Percentiles rank a stretch among this genome's conserved stretches.
These are phyloP conservation scores for Musa itinerans DNA, from an alignment of 176 grass and related monocot genomes.

Conservation along the genomic window DNA sequence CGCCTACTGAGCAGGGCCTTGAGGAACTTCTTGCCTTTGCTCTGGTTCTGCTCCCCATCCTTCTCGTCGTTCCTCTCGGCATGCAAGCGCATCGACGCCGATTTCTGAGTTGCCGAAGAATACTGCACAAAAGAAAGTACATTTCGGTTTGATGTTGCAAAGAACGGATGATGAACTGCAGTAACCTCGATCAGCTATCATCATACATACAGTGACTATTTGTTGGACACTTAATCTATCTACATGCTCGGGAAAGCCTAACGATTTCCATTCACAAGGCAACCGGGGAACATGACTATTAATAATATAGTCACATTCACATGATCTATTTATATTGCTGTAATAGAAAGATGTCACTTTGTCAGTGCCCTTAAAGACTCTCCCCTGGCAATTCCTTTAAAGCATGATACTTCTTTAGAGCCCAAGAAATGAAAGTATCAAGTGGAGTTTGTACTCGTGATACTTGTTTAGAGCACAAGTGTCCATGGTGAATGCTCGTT, in stretches of 20 bases:
- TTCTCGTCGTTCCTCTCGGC: slow-evolving; percentile 46
- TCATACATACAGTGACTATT: too few relatives aligned
- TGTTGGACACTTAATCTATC: too few relatives aligned
- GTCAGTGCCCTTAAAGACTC: background rate
- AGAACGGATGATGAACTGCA: background rate
- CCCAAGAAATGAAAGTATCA: background rate
- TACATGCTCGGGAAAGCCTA: too few relatives aligned
- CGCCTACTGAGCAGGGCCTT: slow-evolving; percentile 79
- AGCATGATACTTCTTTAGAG: too few relatives aligned
- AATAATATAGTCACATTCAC: background rate
- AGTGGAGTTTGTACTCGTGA: background rate
- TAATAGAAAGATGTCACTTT: background rate
- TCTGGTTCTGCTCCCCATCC: slow-evolving; percentile 48
- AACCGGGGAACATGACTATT: too few relatives aligned
- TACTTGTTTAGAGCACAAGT: background rate
- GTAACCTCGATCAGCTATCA: background rate
- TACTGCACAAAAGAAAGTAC: slow-evolving; percentile 19
- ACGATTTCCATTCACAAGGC: too few relatives aligned
- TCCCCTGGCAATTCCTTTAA: background rate
- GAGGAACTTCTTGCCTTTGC: slow-evolving; percentile 77
- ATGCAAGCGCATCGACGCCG: slow-evolving; percentile 44
- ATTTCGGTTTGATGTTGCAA: background rate
- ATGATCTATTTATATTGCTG: background rate
- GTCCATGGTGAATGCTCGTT: background rate
- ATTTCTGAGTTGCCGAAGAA: slow-evolving; percentile 46